Base-by-base conservation (phyloP, 768 basidiomycete species). In the Mycena polygramma region DNA sequence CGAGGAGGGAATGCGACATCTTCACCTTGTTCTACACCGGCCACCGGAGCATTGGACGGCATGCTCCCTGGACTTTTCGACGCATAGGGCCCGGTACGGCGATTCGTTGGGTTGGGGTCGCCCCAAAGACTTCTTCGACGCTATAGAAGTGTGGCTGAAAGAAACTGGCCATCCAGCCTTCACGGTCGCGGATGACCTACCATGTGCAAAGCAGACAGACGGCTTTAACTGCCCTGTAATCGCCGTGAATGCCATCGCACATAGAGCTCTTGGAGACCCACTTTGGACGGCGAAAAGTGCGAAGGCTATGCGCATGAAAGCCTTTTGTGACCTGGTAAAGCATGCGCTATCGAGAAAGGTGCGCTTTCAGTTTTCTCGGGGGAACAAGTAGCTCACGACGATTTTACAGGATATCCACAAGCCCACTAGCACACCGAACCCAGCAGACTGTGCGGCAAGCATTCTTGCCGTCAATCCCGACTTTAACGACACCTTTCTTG, bases 221-320 rank as follows among this genome's bases (percentile, higher is more conserved):
- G 60, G 43, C 2, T 58, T 57, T 20, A 73, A 69, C 7, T 76
- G 75, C 63, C 53, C 41, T 5, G 53, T 76, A 0, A 68, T 59
- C 26, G 58, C 72, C 20, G 49, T 65, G 4, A 76, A 76, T 53
- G 43, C 68, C n/a, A 39, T 73, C 20, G 64, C 72, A 0, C 71
- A 74, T 43, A 52, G 37, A 22, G 26, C 30, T 0, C 69, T 73
- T 15, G 63, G 64, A 9, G 74, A 75, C 61, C 5, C 58, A 26
- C 57, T 74, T 2, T 75, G 75, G 75, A 68, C 37, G 2, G 4
- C 11, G 19, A 26, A 66, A 4, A n/a, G 1, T 1, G 59, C 60
- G 10, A 57, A 54, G 20, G 24, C 36, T 11, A 46, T 60, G 52
- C 63, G 66, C 8, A 37, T 66, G 22, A 51, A 67, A 7, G 60